These are phyloP conservation scores for Sphagnum magellanicum DNA, from an alignment of 228 moss, liverwort and hornwort species.

Conservation along the genomic window DNA sequence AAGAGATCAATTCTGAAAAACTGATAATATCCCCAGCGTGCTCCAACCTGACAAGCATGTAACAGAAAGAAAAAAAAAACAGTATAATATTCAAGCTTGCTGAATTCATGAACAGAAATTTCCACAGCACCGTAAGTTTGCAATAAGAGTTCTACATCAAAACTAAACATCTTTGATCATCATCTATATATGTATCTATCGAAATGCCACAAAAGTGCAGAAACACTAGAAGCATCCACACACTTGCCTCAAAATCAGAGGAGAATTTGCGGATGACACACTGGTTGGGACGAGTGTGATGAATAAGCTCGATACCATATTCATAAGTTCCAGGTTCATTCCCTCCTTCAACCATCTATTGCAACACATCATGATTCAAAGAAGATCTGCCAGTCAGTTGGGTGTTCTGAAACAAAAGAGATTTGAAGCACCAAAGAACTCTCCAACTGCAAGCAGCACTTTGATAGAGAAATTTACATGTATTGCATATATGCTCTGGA, in stretches of 20 bases:
- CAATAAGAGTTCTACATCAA: too few species aligned
- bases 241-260: conserved; percentile 48
- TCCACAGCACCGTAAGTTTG: too few species aligned
- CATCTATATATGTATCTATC: too few species aligned
- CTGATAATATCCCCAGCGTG: conserved; percentile 68
- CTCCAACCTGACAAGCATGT: conserved; percentile 32
- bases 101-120: too few species aligned
- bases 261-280: conserved; percentile 60
- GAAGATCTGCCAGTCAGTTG: neutral
- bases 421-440: neutral
- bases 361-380: neutral
- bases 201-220: too few species aligned
- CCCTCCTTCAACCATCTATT: conserved; percentile 57
- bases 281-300: conserved; percentile 46
- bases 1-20: conserved; percentile 54
- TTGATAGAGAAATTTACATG: neutral
- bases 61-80: neutral
- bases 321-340: conserved; percentile 47
- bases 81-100: neutral
- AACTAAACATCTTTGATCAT: too few species aligned
- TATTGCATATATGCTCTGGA: neutral
- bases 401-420: neutral
- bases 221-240: too few species aligned
- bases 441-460: neutral
- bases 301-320: conserved; percentile 61